phyloP scores from a whole-genome alignment of 1,284 basidiomycete species.

The Amylostereum chailletii region DNA sequence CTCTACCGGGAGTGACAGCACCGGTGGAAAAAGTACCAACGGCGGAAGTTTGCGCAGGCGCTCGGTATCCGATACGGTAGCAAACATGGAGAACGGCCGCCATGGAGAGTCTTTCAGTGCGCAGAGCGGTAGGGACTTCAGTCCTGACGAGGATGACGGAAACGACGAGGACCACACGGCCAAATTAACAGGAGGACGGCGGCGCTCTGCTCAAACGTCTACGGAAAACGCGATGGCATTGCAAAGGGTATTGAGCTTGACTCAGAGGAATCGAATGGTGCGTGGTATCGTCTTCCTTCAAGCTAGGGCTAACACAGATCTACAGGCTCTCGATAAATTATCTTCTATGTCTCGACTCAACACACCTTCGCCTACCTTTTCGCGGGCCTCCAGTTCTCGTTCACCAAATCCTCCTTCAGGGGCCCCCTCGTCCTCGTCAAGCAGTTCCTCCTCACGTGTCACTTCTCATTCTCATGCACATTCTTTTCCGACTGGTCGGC shows the following conservation, averaged over 20 bases:
- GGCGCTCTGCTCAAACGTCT: conserved; percentile 25
- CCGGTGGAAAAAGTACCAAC: conserved; percentile 48
- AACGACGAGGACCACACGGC: conserved; percentile 61
- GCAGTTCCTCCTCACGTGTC: conserved; percentile 20
- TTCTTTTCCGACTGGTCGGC: conserved; percentile 10
- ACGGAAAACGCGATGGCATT: conserved; percentile 50
- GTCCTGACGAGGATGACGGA: conserved; percentile 28
- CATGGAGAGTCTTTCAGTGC: conserved; percentile 18
- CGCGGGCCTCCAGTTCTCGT: conserved; percentile 18
- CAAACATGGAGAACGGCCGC: conserved; percentile 26
- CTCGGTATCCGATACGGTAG: conserved; percentile 19
- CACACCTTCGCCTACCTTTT: conserved; percentile 19
- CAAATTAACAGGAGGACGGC: conserved; percentile 34
- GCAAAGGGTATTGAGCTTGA: conserved; percentile 58
- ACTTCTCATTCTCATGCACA: conserved; percentile 23
- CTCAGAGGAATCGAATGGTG: conserved; percentile 65
- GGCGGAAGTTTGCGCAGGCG: conserved; percentile 37
- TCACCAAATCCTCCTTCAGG: conserved; percentile 17
- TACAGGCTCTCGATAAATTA: conserved; percentile 61
- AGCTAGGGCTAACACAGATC: conserved; percentile 6
- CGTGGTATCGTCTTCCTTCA: conserved; percentile 15
- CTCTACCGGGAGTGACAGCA: conserved; percentile 71
- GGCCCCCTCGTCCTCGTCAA: conserved; percentile 19
- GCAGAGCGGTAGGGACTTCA: conserved; percentile 21
- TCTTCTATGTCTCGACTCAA: conserved; percentile 40